Evolutionary conservation across 768 basidiomycete species (phyloP).

Genomic region (Cyclocybe aegerita): DNA sequence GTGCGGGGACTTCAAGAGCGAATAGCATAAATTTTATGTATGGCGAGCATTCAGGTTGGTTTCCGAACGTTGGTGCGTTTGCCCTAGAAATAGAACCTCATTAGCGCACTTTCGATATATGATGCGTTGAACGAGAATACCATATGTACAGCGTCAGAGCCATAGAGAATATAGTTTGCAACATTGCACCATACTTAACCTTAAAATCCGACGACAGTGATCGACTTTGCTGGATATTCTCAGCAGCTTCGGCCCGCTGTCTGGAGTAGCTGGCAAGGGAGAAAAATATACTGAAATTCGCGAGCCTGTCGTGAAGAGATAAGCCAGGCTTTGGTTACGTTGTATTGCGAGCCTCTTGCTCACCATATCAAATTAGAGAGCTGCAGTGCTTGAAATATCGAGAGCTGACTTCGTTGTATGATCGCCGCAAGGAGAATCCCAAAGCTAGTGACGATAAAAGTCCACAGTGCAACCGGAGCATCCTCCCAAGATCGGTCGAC

Average conservation of each 20-base stretch:
- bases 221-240: conserved; percentile 16
- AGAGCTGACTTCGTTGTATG: conserved; percentile 29
- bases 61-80: conserved; percentile 27
- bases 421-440: conserved; percentile 39
- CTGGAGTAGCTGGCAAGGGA: conserved; percentile 41
- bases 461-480: conserved; percentile 40
- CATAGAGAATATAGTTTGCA: conserved; percentile 39
- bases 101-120: background rate
- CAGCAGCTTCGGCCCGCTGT: conserved; percentile 16
- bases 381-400: conserved; percentile 39
- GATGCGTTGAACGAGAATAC: conserved; percentile 16
- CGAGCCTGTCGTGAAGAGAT: conserved; percentile 28
- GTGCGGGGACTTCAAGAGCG: conserved; percentile 28
- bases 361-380: conserved; percentile 42
- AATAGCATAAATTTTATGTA: conserved; percentile 35
- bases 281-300: conserved; percentile 41
- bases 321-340: background rate
- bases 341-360: background rate
- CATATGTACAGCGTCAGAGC: conserved; percentile 37
- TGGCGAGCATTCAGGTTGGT: conserved; percentile 25
- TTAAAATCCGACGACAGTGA: conserved; percentile 26
- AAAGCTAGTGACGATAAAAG: conserved; percentile 40
- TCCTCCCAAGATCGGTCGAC: conserved; percentile 41
- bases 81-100: conserved; percentile 21
- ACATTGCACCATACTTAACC: conserved; percentile 37